phyloP scores from a whole-genome alignment of 352 stramenopile species.

The Elongisporangium undulatum region DNA sequence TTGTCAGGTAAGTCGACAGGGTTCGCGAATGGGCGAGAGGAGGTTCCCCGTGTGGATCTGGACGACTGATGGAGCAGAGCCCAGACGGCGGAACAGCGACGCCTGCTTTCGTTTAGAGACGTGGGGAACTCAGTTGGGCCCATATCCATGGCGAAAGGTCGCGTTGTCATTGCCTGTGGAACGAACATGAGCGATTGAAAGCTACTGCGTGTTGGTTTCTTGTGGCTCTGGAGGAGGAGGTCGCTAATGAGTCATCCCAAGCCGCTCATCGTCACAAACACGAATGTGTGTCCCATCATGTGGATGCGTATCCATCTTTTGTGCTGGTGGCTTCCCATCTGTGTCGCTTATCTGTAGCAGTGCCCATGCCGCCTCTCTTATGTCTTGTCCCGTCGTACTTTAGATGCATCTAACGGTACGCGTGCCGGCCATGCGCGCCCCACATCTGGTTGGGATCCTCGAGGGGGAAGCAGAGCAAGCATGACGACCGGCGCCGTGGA shows the following conservation, averaged over 20 bases:
- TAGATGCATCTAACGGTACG: not conserved
- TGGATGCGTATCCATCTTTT: too few species aligned
- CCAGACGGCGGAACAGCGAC: not conserved
- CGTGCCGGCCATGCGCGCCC: not conserved
- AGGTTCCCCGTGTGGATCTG: not conserved
- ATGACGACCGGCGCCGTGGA: slow-evolving; percentile 18
- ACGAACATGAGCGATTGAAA: not conserved
- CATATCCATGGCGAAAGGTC: not conserved
- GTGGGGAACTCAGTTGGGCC: not conserved
- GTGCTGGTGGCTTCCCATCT: too few species aligned
- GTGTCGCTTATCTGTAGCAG: too few species aligned
- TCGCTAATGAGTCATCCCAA: not conserved
- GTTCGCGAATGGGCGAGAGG: not conserved
- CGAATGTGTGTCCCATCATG: not conserved
- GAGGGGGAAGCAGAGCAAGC: not conserved
- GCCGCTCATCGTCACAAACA: not conserved
- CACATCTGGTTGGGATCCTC: not conserved
- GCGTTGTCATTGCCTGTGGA: not conserved
- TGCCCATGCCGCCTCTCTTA: too few species aligned
- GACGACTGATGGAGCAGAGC: not conserved
- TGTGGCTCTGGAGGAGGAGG: not conserved
- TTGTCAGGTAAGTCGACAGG: not conserved
- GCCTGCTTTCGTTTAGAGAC: not conserved
- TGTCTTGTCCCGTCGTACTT: too few species aligned
- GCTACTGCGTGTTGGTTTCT: not conserved